Evolutionary conservation across 768 basidiomycete species (phyloP).

Genomic region (Pilatotrama ljubarskyi): DNA sequence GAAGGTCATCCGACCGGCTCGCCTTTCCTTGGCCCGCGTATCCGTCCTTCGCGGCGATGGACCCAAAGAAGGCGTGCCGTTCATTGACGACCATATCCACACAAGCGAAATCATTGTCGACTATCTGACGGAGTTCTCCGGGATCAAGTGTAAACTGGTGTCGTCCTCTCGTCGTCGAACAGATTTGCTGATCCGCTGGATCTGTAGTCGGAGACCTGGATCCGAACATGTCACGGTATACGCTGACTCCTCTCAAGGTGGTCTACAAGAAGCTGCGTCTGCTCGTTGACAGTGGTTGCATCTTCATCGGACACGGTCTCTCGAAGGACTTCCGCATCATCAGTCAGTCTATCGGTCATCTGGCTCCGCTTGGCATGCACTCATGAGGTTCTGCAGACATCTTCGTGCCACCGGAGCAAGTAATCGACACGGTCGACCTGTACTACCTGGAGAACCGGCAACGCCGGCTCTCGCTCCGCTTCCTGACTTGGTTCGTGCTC

Average conservation of each 20-base stretch:
- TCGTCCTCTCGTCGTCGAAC: background rate
- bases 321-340: conserved; percentile 98
- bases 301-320: conserved; percentile 96
- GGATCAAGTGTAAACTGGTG: conserved; percentile 83
- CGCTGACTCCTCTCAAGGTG: conserved; percentile 93
- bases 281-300: conserved; percentile 91
- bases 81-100: conserved; percentile 98
- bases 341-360: conserved; percentile 56
- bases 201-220: conserved; percentile 87
- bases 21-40: conserved; percentile 90
- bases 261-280: conserved; percentile 97
- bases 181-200: background rate
- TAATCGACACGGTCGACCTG: conserved; percentile 97
- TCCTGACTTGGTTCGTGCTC: conserved; percentile 93
- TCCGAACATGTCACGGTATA: conserved; percentile 77
- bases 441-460: conserved; percentile 83
- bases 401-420: conserved; percentile 91
- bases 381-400: conserved; percentile 59
- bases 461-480: conserved; percentile 86
- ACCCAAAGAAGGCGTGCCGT: conserved; percentile 76
- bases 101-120: conserved; percentile 95
- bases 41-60: conserved; percentile 91
- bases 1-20: conserved; percentile 87
- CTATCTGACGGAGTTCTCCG: conserved; percentile 96
- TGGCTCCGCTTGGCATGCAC: background rate